These are phyloP conservation scores for Grosmannia clavigera DNA, from an alignment of 2,329 filamentous ascomycete species.

Conservation along the genomic window DNA sequence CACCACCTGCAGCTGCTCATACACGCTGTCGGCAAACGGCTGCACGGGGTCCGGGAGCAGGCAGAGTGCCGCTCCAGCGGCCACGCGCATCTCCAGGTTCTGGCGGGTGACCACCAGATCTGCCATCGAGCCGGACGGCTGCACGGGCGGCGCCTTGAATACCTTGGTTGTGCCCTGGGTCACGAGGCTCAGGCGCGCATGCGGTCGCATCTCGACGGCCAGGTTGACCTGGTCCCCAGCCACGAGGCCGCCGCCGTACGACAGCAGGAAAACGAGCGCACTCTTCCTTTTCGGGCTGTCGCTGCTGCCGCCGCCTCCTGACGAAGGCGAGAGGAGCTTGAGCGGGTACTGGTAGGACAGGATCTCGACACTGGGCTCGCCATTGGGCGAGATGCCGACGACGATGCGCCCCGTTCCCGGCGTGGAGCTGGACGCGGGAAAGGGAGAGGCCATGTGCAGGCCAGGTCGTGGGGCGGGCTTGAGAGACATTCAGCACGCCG, in stretches of 20 bases:
- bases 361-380: conserved; percentile 56
- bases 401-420: conserved; percentile 71
- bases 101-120: conserved; percentile 39
- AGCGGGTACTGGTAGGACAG: conserved; percentile 88
- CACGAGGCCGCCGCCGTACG: conserved; percentile 88
- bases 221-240: conserved; percentile 75
- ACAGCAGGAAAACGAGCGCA: conserved; percentile 76
- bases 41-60: conserved; percentile 85
- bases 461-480: not conserved
- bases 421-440: conserved; percentile 58
- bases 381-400: conserved; percentile 58
- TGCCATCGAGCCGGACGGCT: conserved; percentile 19
- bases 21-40: conserved; percentile 73
- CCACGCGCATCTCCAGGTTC: conserved; percentile 37
- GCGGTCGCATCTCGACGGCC: conserved; percentile 48
- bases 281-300: conserved; percentile 35
- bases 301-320: not conserved
- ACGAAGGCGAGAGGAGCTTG: conserved; percentile 74
- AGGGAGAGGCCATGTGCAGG: conserved; percentile 50
- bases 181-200: conserved; percentile 54
- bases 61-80: conserved; percentile 42
- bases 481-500: no score
- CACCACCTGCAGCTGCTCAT: conserved; percentile 76
- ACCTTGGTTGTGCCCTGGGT: conserved; percentile 86
- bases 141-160: conserved; percentile 53